These are phyloP conservation scores for Geotrichum candidum DNA, from an alignment of 1,139 yeast species.

Conservation along the genomic window DNA sequence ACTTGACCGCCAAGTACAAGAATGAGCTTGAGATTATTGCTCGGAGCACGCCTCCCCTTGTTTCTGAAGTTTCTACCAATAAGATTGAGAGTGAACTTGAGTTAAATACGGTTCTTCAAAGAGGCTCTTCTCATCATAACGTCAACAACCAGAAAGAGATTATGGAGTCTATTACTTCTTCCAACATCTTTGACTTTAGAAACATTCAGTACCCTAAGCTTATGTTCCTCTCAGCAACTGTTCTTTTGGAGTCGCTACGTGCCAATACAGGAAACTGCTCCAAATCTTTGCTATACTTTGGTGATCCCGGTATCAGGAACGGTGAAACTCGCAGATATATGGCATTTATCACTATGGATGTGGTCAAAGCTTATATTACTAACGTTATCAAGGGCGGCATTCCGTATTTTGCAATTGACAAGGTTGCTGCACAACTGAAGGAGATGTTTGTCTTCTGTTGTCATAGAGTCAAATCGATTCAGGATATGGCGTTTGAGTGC, in stretches of 20 bases:
- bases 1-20: constrained; percentile 45
- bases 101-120: constrained; percentile 79
- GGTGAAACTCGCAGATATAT: constrained; percentile 71
- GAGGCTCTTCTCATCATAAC: constrained; percentile 82
- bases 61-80: constrained; percentile 78
- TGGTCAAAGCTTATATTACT: constrained; percentile 52
- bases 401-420: constrained; percentile 43
- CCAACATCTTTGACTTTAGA: constrained; percentile 36
- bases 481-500: constrained; percentile 73
- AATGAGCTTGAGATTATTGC: constrained; percentile 65
- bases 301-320: constrained; percentile 74
- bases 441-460: constrained; percentile 66
- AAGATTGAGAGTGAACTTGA: constrained; percentile 89
- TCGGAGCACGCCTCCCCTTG: constrained; percentile 83
- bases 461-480: constrained; percentile 69
- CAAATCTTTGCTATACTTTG: constrained; percentile 64
- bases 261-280: constrained; percentile 80
- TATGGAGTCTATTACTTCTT: constrained; percentile 27
- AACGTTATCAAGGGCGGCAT: constrained; percentile 45
- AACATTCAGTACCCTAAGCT: constrained; percentile 69
- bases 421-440: constrained; percentile 66
- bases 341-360: constrained; percentile 56
- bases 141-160: constrained; percentile 69
- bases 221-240: constrained; percentile 82
- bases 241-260: constrained; percentile 71